These are phyloP conservation scores for Phytophthora boehmeriae DNA, from an alignment of 352 stramenopile species.

Conservation along the genomic window DNA sequence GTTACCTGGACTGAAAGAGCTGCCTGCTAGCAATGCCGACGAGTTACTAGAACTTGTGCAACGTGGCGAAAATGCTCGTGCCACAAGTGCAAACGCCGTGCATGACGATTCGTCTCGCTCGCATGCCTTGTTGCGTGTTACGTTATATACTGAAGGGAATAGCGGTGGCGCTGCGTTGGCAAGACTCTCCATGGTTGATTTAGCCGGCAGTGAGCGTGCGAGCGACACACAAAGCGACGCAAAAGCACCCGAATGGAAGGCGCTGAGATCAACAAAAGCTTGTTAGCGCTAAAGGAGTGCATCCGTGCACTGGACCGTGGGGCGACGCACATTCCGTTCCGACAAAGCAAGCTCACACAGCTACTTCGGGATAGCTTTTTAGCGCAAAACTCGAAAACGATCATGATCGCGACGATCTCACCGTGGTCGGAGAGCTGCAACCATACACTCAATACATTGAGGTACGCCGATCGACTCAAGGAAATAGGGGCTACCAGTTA, in stretches of 20 bases:
- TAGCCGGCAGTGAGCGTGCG: slow-evolving; percentile 94
- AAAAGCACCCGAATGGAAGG: slow-evolving; percentile 94
- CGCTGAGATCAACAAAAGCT: slow-evolving; percentile 97
- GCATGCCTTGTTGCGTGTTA: slow-evolving; percentile 92
- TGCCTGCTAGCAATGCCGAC: slow-evolving; percentile 74
- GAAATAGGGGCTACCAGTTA: slow-evolving; percentile 58
- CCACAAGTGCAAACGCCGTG: slow-evolving; percentile 95
- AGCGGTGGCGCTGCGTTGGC: slow-evolving; percentile 35
- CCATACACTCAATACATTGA: slow-evolving; percentile 96
- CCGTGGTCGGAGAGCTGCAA: slow-evolving; percentile 94
- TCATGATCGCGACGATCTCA: slow-evolving; percentile 96
- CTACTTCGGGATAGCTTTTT: slow-evolving; percentile 93
- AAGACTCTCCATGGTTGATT: slow-evolving; percentile 88
- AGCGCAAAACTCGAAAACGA: slow-evolving; percentile 89
- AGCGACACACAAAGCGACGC: slow-evolving; percentile 92
- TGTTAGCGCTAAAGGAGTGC: slow-evolving; percentile 97
- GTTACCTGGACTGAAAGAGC: slow-evolving; percentile 91
- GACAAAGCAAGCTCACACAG: slow-evolving; percentile 96
- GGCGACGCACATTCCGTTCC: slow-evolving; percentile 92
- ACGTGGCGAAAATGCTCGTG: slow-evolving; percentile 84
- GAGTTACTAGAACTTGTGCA: slow-evolving; percentile 92
- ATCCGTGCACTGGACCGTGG: slow-evolving; percentile 94
- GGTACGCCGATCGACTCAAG: slow-evolving; percentile 96
- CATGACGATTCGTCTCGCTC: slow-evolving; percentile 94
- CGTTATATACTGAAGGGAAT: slow-evolving; percentile 40